phyloP scores from a whole-genome alignment of 768 basidiomycete species.

The Suillus hirtellus region DNA sequence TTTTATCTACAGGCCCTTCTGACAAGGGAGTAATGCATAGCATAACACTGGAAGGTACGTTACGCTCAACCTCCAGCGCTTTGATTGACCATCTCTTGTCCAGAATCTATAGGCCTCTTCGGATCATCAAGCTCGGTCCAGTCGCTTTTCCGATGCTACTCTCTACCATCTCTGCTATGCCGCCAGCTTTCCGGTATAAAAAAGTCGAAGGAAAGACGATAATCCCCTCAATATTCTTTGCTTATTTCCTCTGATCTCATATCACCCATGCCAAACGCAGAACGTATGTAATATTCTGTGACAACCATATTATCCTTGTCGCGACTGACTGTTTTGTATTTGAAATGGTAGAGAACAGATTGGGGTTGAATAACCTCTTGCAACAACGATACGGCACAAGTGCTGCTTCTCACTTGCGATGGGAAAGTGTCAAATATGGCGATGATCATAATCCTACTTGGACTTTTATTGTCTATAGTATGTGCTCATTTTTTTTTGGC shows the following conservation, averaged over 20 bases:
- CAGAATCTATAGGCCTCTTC: too few relatives aligned
- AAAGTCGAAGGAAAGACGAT: background rate
- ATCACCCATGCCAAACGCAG: background rate
- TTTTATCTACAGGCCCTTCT: background rate
- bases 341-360: conserved; percentile 9
- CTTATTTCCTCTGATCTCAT: background rate
- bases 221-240: background rate
- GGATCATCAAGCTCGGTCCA: background rate
- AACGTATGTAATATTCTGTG: background rate
- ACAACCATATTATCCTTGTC: background rate
- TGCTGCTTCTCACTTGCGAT: conserved; percentile 29
- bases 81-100: background rate
- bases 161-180: background rate
- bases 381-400: conserved; percentile 33
- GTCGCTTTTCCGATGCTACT: too few relatives aligned
- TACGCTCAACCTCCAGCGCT: background rate
- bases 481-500: conserved; percentile 3
- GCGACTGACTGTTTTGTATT: background rate
- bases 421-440: conserved; percentile 23
- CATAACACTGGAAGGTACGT: background rate
- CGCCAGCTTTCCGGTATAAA: background rate
- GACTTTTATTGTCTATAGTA: conserved; percentile 28
- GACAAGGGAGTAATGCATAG: background rate
- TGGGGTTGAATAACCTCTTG: conserved; percentile 33
- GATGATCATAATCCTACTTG: conserved; percentile 27